Evolutionary conservation across 495 filamentous ascomycete genomes (phyloP).

Genomic region (Saxispiralis lemnorum): DNA sequence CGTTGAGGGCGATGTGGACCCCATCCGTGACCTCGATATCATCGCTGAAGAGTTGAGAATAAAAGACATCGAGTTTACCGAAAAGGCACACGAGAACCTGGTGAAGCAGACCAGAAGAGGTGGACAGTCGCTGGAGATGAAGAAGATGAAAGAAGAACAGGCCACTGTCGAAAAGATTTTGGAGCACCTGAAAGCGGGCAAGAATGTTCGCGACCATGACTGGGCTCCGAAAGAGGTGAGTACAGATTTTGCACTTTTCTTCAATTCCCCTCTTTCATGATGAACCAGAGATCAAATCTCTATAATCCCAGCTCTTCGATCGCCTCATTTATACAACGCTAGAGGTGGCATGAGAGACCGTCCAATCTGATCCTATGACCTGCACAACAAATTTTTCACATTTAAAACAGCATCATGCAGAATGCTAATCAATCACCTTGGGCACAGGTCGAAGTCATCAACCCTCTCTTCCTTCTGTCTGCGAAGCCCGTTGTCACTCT

Average conservation of each 20-base stretch:
- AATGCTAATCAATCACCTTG: neutral
- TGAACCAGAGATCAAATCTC: constrained; percentile 96
- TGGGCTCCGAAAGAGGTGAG: constrained; percentile 94
- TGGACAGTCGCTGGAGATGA: constrained; percentile 94
- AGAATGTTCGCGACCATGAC: constrained; percentile 77
- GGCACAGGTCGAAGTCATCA: constrained; percentile 83
- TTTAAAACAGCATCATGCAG: neutral
- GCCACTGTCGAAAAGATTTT: constrained; percentile 79
- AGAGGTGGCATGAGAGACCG: constrained; percentile 71
- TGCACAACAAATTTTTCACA: neutral
- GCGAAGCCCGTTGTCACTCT: constrained; percentile 96
- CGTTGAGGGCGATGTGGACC: constrained; percentile 96
- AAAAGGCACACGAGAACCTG: constrained; percentile 78
- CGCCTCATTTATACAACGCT: constrained; percentile 48
- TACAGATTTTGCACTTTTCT: constrained; percentile 9
- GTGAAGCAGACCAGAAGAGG: constrained; percentile 87
- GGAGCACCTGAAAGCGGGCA: constrained; percentile 61
- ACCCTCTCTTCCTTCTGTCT: constrained; percentile 82
- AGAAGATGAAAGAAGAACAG: constrained; percentile 90
- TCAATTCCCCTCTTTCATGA: constrained; percentile 39
- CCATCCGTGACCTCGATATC: constrained; percentile 80
- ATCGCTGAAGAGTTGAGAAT: constrained; percentile 92
- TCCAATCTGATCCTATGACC: constrained; percentile 30
- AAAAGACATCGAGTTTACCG: constrained; percentile 97
- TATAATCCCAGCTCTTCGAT: constrained; percentile 99